These are phyloP conservation scores for Melampsora larici-populina DNA, from an alignment of 1,284 basidiomycete genomes.

Conservation along the genomic window DNA sequence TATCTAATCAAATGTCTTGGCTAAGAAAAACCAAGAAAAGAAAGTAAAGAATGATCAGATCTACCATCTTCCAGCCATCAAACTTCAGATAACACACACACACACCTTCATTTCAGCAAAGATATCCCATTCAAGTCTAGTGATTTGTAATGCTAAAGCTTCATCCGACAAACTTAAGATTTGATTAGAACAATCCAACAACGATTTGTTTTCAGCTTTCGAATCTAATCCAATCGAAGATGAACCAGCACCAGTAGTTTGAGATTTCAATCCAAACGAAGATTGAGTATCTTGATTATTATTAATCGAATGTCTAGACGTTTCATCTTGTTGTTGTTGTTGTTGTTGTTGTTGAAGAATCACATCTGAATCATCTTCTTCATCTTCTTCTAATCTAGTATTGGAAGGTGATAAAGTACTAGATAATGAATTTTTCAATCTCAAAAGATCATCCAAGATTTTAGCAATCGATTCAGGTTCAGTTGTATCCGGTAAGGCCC, in stretches of 20 bases:
- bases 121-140: slow-evolving; percentile 50
- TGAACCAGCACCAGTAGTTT: slow-evolving; percentile 12
- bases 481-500: slow-evolving; percentile 49
- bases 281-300: background rate
- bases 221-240: slow-evolving; percentile 9
- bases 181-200: slow-evolving; percentile 19
- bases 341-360: too few species aligned
- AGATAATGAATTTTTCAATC: background rate
- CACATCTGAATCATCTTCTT: too few species aligned
- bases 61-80: too few species aligned
- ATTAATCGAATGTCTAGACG: background rate
- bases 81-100: too few species aligned
- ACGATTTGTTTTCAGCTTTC: slow-evolving; percentile 1
- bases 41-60: background rate
- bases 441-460: background rate
- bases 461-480: slow-evolving; percentile 12
- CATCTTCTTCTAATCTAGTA: too few species aligned
- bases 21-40: slow-evolving; percentile 31
- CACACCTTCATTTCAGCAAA: slow-evolving; percentile 44
- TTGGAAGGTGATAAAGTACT: too few species aligned
- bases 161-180: slow-evolving; percentile 42
- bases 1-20: slow-evolving; percentile 52
- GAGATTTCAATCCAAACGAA: background rate
- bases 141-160: slow-evolving; percentile 49
- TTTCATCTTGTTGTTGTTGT: too few species aligned